phyloP scores from a whole-genome alignment of 176 grass and related monocot genomes.

The Aegilops umbellulata region DNA sequence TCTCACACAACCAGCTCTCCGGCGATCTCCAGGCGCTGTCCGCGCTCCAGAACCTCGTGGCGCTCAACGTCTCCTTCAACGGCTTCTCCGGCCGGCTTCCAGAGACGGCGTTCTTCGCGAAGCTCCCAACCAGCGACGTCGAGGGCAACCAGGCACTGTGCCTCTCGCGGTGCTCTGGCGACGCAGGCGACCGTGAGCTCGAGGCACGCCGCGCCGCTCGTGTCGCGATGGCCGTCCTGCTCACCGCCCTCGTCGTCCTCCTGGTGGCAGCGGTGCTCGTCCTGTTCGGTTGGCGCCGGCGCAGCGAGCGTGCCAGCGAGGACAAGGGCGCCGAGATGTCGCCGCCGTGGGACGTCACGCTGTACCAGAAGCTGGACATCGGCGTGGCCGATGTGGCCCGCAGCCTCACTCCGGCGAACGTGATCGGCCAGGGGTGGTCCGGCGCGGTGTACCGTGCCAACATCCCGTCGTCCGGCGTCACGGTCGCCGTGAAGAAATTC shows the following conservation, averaged over 20 bases:
- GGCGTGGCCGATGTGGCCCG: conserved; percentile 53
- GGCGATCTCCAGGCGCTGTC: conserved; percentile 46
- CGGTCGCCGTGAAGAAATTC: conserved; percentile 84
- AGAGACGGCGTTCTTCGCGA: conserved; percentile 70
- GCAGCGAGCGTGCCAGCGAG: not conserved
- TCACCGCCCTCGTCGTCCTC: conserved; percentile 54
- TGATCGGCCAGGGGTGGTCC: conserved; percentile 69
- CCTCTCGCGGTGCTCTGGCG: conserved; percentile 64
- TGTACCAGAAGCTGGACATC: conserved; percentile 92
- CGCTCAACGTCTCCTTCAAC: conserved; percentile 61
- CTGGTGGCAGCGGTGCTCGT: conserved; percentile 36
- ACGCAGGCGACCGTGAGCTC: conserved; percentile 2
- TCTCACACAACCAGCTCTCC: conserved; percentile 61
- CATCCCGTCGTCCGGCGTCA: conserved; percentile 37
- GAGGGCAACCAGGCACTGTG: conserved; percentile 80
- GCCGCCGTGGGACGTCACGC: conserved; percentile 85
- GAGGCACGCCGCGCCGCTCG: conserved; percentile 40
- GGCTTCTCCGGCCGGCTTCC: conserved; percentile 51
- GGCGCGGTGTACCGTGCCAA: conserved; percentile 68
- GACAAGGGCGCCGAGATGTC: conserved; percentile 57
- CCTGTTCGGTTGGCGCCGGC: conserved; percentile 35
- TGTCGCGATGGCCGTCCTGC: conserved; percentile 56
- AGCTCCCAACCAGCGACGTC: conserved; percentile 64
- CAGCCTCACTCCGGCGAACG: conserved; percentile 62
- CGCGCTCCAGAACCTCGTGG: conserved; percentile 55